phyloP scores from a whole-genome alignment of 306 rosid species.

The Lablab purpureus region DNA sequence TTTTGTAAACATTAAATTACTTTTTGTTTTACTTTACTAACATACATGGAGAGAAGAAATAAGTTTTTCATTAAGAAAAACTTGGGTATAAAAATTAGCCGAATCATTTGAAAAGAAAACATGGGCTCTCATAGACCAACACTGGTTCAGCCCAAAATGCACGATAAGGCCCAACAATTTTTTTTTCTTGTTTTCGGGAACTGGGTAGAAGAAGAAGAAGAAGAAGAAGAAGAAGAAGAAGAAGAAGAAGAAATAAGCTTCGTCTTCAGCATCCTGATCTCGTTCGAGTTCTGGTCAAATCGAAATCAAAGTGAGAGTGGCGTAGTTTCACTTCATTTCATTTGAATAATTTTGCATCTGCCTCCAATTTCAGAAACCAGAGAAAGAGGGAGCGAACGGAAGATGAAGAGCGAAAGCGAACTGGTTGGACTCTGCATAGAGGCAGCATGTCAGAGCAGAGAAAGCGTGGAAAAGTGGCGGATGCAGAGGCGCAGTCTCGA shows the following conservation, averaged over 20 bases:
- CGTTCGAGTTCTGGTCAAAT: neutral
- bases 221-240: constrained; percentile 5
- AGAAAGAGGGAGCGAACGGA: neutral
- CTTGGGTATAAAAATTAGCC: too few relatives aligned
- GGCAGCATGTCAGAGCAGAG: constrained; percentile 61
- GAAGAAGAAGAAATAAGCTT: constrained; percentile 30
- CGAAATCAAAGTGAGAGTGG: constrained; percentile 12
- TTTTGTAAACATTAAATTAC: too few relatives aligned
- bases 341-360: too few relatives aligned
- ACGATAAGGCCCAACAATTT: neutral
- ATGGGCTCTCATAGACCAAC: neutral
- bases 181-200: neutral
- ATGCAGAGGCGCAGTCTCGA: constrained; percentile 74
- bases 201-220: neutral
- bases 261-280: neutral
- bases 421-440: constrained; percentile 64
- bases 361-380: neutral
- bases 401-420: constrained; percentile 48
- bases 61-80: too few relatives aligned
- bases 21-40: too few relatives aligned
- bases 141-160: neutral
- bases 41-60: too few relatives aligned
- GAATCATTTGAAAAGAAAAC: neutral
- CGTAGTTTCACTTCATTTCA: neutral
- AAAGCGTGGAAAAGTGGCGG: constrained; percentile 74